Evolutionary conservation across 352 stramenopile genomes (phyloP).

Genomic region (Phytophthora megakarya): DNA sequence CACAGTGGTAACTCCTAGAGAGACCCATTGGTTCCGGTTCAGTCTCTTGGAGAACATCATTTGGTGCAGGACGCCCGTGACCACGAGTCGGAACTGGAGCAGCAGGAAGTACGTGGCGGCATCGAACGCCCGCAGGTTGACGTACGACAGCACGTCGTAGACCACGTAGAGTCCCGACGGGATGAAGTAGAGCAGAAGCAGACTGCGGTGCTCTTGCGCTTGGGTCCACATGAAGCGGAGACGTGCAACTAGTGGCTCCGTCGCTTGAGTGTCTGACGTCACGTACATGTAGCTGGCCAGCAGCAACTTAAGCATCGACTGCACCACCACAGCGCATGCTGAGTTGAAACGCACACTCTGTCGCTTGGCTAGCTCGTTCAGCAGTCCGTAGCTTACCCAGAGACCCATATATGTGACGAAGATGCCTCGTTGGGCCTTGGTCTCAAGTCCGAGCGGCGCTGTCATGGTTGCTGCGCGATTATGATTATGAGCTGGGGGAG

Average conservation of each 20-base stretch:
- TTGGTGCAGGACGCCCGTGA: slow-evolving; percentile 79
- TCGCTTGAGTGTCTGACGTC: slow-evolving; percentile 43
- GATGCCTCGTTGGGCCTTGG: slow-evolving; percentile 65
- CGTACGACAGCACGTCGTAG: slow-evolving; percentile 84
- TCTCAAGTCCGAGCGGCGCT: slow-evolving; percentile 75
- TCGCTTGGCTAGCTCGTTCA: slow-evolving; percentile 82
- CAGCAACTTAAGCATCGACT: slow-evolving; percentile 73
- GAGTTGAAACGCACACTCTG: slow-evolving; percentile 74
- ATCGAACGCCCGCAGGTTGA: slow-evolving; percentile 80
- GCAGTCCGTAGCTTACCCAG: slow-evolving; percentile 77
- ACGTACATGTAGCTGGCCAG: slow-evolving; percentile 78
- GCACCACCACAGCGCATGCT: slow-evolving; percentile 73
- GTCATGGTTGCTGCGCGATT: slow-evolving; percentile 26
- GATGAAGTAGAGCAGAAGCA: slow-evolving; percentile 77
- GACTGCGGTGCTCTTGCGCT: slow-evolving; percentile 41
- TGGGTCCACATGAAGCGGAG: slow-evolving; percentile 43
- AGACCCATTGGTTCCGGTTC: slow-evolving; percentile 81
- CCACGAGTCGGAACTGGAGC: slow-evolving; percentile 81
- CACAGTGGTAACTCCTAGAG: slow-evolving; percentile 67
- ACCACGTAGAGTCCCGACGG: slow-evolving; percentile 78
- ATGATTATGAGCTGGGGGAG: not conserved
- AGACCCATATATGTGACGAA: slow-evolving; percentile 84
- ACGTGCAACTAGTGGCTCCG: slow-evolving; percentile 32
- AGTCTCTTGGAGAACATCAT: slow-evolving; percentile 76
- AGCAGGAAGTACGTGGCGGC: slow-evolving; percentile 80